A percentile compares a stretch with the other conserved stretches of the same genome.
Evolutionary conservation across 1,139 yeast genomes (phyloP).

Genomic region (Sugiyamaella xylanicola): DNA sequence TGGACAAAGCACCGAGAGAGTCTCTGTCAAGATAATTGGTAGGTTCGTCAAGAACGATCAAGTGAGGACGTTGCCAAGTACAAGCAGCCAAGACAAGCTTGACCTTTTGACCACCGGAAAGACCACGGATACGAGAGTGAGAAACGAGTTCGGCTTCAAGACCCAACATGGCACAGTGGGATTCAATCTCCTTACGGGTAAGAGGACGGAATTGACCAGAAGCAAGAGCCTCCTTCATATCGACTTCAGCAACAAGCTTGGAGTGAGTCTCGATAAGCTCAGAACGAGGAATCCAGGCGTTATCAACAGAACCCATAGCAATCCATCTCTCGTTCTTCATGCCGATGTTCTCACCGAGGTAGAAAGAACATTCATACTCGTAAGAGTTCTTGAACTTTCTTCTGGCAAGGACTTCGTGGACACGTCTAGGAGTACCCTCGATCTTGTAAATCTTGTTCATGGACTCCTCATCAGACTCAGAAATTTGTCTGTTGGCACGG

Average conservation of each 20-base stretch:
- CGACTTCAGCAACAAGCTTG: conserved; percentile 99
- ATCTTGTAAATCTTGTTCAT: conserved; percentile 99
- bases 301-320: conserved; percentile 99
- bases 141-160: conserved; percentile 98
- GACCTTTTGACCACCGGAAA: conserved; percentile 99
- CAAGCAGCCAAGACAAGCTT: conserved; percentile 99
- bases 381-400: conserved; percentile 99
- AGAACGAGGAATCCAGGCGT: conserved; percentile 99
- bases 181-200: conserved; percentile 99
- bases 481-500: conserved; percentile 98
- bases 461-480: conserved; percentile 94
- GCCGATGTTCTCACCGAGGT: conserved; percentile 96
- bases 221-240: conserved; percentile 99
- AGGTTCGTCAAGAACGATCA: conserved; percentile 94
- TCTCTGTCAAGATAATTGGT: conserved; percentile 99
- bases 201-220: conserved; percentile 99
- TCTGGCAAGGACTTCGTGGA: conserved; percentile 93
- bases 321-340: conserved; percentile 99
- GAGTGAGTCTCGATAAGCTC: conserved; percentile 98
- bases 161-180: conserved; percentile 98
- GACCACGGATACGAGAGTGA: conserved; percentile 99
- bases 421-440: conserved; percentile 98
- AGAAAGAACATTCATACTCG: conserved; percentile 98
- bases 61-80: conserved; percentile 99
- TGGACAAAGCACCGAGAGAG: conserved; percentile 98